Evolutionary conservation across 371 early-diverging fungal genomes (phyloP), one percentile per base, ranked within the genome.

Genomic region (Nematocida minor): DNA sequence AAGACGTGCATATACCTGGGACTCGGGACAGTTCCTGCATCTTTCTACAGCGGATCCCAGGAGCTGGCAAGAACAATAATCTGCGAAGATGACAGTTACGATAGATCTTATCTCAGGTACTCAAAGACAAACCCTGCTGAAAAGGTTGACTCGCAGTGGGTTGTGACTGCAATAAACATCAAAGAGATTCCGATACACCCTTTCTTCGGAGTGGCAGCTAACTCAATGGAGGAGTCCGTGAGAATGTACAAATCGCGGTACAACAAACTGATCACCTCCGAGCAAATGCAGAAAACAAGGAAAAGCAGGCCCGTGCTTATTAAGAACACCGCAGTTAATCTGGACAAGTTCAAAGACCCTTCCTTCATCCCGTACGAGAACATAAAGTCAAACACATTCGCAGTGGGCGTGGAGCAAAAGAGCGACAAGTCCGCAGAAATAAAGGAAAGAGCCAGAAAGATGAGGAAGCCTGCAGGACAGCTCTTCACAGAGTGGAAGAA

Each of bases 311-410:
- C 22, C n/a, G 27, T 18, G 18, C 57, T 22, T 20, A 7, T 18
- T 9, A 53, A 51, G 22, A 11, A 44, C 11, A 31, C 31, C n/a
- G 22, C 22, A 22, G 29, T 64, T 16, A 47, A 63, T 36, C 16
- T 66, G 41, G 77, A 74, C 14, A 74, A 51, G 66, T 74, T 48
- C 64, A 62, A 49, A 53, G 77, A 74, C 64, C 53, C 66, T 18
- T 20, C 42, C n/a, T 74, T 74, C 32, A 74, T 74, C 38, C 63
- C 77, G 22, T 74, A 74, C 55, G 77, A 74, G 53, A 74, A 74
- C 48, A 64, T 64, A 7, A 70, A 60, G 46, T 70, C 71, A 47
- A 41, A 11, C 2, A 70, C 71, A 14, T 70, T 40, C 29, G 22
- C 63, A 9, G 27, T 16, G 4, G 7, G 4, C 11, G 0, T 9